Evolutionary conservation across 345 rosid genomes (phyloP).

Genomic region (Euphorbia pulcherrima): DNA sequence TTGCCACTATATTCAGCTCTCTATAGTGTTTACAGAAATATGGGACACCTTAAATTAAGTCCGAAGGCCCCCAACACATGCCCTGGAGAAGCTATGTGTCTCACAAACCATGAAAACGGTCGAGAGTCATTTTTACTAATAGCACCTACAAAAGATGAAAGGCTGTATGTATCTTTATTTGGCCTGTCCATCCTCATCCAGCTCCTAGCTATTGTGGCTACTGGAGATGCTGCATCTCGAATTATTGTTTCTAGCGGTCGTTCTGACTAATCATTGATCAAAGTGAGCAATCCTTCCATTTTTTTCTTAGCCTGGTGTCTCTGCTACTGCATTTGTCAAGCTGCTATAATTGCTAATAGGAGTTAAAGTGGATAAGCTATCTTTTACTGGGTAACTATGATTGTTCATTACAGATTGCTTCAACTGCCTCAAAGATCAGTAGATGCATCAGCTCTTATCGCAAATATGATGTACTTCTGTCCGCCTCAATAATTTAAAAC

Average conservation of each 20-base stretch:
- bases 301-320: too few relatives aligned
- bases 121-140: slow-evolving; percentile 59
- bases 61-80: slow-evolving; percentile 72
- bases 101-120: slow-evolving; percentile 80
- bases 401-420: slow-evolving; percentile 21
- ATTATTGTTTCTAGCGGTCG: slow-evolving; percentile 76
- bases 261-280: too few relatives aligned
- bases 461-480: slow-evolving; percentile 81
- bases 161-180: slow-evolving; percentile 45
- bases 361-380: too few relatives aligned
- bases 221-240: slow-evolving; percentile 91
- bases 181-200: slow-evolving; percentile 61
- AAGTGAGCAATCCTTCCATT: too few relatives aligned
- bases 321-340: too few relatives aligned
- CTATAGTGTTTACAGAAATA: slow-evolving; percentile 57
- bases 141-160: slow-evolving; percentile 71
- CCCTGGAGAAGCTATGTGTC: slow-evolving; percentile 87
- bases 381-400: too few relatives aligned
- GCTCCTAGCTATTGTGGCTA: slow-evolving; percentile 65
- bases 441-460: slow-evolving; percentile 76
- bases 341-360: too few relatives aligned
- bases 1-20: slow-evolving; percentile 49
- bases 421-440: slow-evolving; percentile 84
- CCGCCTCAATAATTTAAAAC: slow-evolving; percentile 79
- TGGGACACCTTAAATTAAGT: slow-evolving; percentile 75